Percentiles rank a stretch among this genome's conserved stretches.
Evolutionary conservation across 345 rosid genomes (phyloP).

Genomic region (Citrus glauca): DNA sequence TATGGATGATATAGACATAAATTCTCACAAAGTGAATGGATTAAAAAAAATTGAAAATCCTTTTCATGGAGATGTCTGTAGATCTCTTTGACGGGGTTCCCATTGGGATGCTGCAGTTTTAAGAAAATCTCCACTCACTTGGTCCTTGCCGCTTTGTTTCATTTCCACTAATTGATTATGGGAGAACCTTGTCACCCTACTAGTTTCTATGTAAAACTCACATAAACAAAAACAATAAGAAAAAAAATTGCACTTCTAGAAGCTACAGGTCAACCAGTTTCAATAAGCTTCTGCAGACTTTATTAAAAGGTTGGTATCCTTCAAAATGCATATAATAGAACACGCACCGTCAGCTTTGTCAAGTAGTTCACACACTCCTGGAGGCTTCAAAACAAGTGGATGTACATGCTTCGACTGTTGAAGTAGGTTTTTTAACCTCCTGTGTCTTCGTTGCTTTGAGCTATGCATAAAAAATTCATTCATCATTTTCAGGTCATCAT

Average conservation of each 20-base stretch:
- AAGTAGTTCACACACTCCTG: slow-evolving; percentile 43
- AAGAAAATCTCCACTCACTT: not conserved
- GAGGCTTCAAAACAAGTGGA: slow-evolving; percentile 45
- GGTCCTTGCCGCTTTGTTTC: not conserved
- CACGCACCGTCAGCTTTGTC: slow-evolving; percentile 64
- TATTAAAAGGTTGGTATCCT: slow-evolving; percentile 1
- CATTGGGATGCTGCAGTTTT: not conserved
- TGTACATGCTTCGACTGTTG: slow-evolving; percentile 59
- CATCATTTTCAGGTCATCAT: not conserved
- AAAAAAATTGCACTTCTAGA: not conserved
- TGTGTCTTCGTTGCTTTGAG: slow-evolving; percentile 64
- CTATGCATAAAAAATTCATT: slow-evolving; percentile 32
- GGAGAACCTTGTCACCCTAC: not conserved
- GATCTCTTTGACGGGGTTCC: not conserved
- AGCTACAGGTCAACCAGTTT: not conserved
- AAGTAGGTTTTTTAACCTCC: slow-evolving; percentile 45
- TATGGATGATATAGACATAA: not conserved
- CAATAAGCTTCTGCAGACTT: not conserved
- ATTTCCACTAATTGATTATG: not conserved
- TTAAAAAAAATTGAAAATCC: not conserved
- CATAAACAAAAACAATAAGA: not conserved
- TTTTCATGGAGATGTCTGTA: not conserved
- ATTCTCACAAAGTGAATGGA: not conserved
- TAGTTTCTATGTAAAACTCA: not conserved
- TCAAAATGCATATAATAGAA: not conserved